phyloP scores from a whole-genome alignment of 2,329 filamentous ascomycete genomes.

The Fusarium verrucosum region DNA sequence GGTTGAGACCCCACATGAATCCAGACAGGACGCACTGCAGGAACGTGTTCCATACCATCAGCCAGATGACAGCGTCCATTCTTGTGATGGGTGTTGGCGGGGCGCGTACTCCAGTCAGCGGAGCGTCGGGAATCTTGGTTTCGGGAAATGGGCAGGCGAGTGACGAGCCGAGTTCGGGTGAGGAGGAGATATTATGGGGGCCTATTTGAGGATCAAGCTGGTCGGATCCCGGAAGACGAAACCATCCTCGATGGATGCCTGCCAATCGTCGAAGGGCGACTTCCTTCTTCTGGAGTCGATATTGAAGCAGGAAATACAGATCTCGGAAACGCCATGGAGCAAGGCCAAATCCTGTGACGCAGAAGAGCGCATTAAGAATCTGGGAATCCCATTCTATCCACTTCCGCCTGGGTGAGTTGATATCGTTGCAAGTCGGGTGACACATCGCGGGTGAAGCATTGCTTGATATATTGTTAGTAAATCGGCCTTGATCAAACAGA shows the following conservation, averaged over 20 bases:
- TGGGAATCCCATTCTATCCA: constrained; percentile 91
- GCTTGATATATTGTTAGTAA: constrained; percentile 26
- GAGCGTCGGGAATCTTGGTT: constrained; percentile 69
- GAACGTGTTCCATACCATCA: constrained; percentile 81
- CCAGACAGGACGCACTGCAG: constrained; percentile 77
- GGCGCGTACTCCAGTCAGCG: constrained; percentile 76
- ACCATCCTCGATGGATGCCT: constrained; percentile 79
- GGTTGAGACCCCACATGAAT: constrained; percentile 85
- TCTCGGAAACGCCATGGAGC: constrained; percentile 88
- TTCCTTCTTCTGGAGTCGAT: constrained; percentile 62
- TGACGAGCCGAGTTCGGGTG: constrained; percentile 47
- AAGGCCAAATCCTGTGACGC: constrained; percentile 84
- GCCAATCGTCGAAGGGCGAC: constrained; percentile 73
- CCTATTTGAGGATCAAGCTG: constrained; percentile 63
- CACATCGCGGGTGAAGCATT: constrained; percentile 73
- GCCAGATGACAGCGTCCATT: constrained; percentile 81
- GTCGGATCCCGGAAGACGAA: constrained; percentile 74
- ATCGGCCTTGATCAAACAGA: neutral
- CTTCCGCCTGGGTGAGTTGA: constrained; percentile 77
- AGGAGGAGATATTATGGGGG: constrained; percentile 59
- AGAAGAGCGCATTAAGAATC: constrained; percentile 82
- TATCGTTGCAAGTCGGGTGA: constrained; percentile 72
- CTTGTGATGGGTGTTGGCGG: constrained; percentile 76
- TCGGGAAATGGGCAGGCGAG: constrained; percentile 68
- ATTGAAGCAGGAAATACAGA: constrained; percentile 76